Percentiles rank a stretch among this genome's conserved stretches.
phyloP scores from a whole-genome alignment of 495 filamentous ascomycete species.

The Neurospora cerealis region DNA sequence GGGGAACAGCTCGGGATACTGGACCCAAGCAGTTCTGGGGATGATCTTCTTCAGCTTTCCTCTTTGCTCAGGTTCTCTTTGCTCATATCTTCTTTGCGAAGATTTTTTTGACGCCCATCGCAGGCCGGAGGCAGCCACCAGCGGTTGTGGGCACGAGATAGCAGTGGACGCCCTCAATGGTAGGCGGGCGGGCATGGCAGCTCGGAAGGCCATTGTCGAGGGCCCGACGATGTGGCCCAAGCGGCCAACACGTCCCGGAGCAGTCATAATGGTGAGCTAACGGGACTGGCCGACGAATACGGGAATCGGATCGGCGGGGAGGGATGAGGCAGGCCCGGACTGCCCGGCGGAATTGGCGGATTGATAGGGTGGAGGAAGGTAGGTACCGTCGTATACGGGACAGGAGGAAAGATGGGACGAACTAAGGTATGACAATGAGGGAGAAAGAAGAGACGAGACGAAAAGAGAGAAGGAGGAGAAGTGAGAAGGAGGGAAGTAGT shows the following conservation, averaged over 20 bases:
- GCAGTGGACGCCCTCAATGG: not conserved
- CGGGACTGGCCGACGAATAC: not conserved
- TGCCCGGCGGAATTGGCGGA: not conserved
- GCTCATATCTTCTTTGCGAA: not conserved
- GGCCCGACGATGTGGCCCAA: conserved; percentile 14
- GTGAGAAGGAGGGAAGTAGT: not conserved
- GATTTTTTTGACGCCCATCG: not conserved
- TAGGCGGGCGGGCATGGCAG: not conserved
- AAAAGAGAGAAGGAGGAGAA: not conserved
- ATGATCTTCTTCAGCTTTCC: not conserved
- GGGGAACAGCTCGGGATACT: conserved; percentile 16
- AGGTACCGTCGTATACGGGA: not conserved
- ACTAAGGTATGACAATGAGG: not conserved
- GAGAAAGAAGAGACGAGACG: not conserved
- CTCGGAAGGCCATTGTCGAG: conserved; percentile 8
- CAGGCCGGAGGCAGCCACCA: not conserved
- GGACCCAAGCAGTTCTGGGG: not conserved
- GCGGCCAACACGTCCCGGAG: conserved; percentile 15
- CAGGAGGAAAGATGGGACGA: not conserved
- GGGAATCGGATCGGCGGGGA: not conserved
- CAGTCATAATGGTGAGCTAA: conserved; percentile 8
- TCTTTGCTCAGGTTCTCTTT: not conserved
- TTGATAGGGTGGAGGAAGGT: not conserved
- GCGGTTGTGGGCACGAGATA: not conserved
- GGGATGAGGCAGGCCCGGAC: not conserved